These are phyloP conservation scores for Taphrina pruni DNA, from an alignment of 1,139 yeast species.

Conservation along the genomic window DNA sequence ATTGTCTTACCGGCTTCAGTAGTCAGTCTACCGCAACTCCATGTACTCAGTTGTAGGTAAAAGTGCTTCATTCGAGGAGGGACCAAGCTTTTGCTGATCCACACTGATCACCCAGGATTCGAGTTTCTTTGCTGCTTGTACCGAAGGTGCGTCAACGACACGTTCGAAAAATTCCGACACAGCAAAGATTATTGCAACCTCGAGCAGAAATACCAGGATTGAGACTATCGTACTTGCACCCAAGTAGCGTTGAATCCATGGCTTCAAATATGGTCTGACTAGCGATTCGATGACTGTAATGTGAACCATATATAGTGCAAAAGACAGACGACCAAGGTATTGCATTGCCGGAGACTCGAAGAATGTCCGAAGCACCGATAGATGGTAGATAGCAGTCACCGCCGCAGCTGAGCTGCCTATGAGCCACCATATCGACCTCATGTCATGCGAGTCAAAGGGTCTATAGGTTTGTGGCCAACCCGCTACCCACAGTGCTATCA, in stretches of 20 bases:
- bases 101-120: background rate
- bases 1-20: too few species aligned
- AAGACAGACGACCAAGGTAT: constrained; percentile 5
- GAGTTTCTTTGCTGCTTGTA: background rate
- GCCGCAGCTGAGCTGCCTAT: background rate
- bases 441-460: background rate
- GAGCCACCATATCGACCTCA: background rate
- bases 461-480: background rate
- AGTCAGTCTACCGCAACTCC: too few species aligned
- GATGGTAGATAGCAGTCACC: background rate
- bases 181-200: background rate
- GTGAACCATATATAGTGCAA: constrained; percentile 6
- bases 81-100: too few species aligned
- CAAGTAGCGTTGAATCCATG: background rate
- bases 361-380: background rate
- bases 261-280: background rate
- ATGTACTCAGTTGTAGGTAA: too few species aligned
- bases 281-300: background rate
- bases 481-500: background rate
- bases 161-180: background rate
- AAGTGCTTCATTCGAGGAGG: too few species aligned
- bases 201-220: background rate
- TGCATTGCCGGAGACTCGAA: constrained; percentile 3
- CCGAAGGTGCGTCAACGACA: constrained; percentile 1
- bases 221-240: background rate